Evolutionary conservation across 345 rosid species (phyloP).

Genomic region (Eucalyptus tenuipes): DNA sequence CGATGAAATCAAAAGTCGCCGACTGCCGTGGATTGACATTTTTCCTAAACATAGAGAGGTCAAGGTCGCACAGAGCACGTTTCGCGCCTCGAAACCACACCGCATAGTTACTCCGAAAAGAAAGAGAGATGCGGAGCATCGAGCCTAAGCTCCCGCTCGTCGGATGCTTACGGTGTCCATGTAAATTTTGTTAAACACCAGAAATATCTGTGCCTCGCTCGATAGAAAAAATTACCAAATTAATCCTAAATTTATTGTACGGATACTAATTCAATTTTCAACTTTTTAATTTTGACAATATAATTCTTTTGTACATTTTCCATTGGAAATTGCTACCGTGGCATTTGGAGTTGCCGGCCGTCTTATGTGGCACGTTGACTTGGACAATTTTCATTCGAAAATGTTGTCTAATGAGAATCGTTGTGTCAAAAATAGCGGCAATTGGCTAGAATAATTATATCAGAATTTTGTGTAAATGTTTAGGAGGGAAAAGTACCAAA

Average conservation of each 20-base stretch:
- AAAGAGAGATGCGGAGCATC: neutral
- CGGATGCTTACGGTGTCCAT: neutral
- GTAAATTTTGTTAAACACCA: neutral
- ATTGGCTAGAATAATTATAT: neutral
- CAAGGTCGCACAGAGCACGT: neutral
- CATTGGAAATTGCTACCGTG: neutral
- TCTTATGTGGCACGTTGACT: rapidly evolving
- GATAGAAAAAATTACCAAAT: neutral
- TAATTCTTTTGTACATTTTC: rapidly evolving
- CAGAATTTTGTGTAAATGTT: neutral
- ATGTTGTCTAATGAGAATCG: neutral
- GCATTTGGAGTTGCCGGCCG: rapidly evolving
- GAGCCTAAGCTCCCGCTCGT: neutral
- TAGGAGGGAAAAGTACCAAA: too few species aligned
- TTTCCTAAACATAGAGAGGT: neutral
- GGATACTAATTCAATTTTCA: neutral
- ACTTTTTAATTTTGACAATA: neutral
- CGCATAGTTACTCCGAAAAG: neutral
- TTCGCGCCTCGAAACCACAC: neutral
- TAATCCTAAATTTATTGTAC: neutral
- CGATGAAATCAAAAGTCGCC: neutral
- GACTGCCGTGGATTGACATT: neutral
- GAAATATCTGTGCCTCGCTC: neutral
- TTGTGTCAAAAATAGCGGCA: rapidly evolving
- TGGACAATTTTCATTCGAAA: neutral